Evolutionary conservation across 1,284 basidiomycete species (phyloP).

Genomic region (Sanghuangporus sanghuang): DNA sequence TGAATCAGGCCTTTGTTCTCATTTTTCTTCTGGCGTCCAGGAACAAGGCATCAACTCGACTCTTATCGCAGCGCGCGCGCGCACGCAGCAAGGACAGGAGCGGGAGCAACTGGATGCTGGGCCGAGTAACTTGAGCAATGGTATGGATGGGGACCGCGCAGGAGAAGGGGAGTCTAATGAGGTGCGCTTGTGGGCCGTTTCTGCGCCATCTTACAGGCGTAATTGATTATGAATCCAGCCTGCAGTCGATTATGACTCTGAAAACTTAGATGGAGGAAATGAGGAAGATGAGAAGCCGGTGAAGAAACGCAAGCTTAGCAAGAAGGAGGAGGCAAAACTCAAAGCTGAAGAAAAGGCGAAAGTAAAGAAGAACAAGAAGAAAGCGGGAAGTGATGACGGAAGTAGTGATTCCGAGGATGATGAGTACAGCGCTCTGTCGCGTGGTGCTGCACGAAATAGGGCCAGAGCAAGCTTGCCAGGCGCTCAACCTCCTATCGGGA

Average conservation of each 20-base stretch:
- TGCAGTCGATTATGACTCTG: slow-evolving; percentile 50
- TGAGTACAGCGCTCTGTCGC: slow-evolving; percentile 53
- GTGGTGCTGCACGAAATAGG: slow-evolving; percentile 27
- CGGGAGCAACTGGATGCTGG: slow-evolving; percentile 38
- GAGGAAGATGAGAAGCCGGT: slow-evolving; percentile 31
- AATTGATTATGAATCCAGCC: slow-evolving; percentile 17
- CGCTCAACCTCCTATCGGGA: slow-evolving; percentile 68
- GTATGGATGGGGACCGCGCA: slow-evolving; percentile 23
- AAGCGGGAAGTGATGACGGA: slow-evolving; percentile 41
- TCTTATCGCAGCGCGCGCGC: slow-evolving; percentile 52
- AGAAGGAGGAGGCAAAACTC: slow-evolving; percentile 32
- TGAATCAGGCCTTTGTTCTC: neutral
- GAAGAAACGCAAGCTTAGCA: slow-evolving; percentile 38
- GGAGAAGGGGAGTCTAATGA: slow-evolving; percentile 16
- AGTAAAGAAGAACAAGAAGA: slow-evolving; percentile 41
- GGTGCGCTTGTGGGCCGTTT: slow-evolving; percentile 1
- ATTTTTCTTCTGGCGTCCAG: slow-evolving; percentile 32
- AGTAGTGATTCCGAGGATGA: slow-evolving; percentile 41
- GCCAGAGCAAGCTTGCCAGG: slow-evolving; percentile 32
- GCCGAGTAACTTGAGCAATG: slow-evolving; percentile 38
- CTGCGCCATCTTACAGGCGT: neutral
- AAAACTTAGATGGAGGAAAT: slow-evolving; percentile 63
- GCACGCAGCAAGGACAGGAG: slow-evolving; percentile 19
- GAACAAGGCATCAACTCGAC: slow-evolving; percentile 75
- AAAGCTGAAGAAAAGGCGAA: slow-evolving; percentile 33